Percentiles rank a stretch among this genome's conserved stretches.
Evolutionary conservation across 2,329 filamentous ascomycete species (phyloP).

Genomic region (Dothistroma pini): DNA sequence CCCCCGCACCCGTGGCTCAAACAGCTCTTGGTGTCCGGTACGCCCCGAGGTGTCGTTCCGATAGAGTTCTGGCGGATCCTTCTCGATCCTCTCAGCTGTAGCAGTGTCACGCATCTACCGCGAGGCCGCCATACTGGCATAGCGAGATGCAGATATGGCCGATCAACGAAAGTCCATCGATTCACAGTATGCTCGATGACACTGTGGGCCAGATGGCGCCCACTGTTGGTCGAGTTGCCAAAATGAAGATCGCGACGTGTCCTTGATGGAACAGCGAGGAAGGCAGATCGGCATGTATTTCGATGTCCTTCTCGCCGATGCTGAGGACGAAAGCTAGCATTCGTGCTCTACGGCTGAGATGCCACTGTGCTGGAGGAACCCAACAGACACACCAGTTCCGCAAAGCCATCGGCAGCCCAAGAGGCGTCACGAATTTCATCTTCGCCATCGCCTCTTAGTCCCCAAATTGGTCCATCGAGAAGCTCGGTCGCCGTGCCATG

Average conservation of each 20-base stretch:
- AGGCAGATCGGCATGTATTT: too few species aligned
- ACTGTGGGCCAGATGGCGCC: too few species aligned
- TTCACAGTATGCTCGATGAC: too few species aligned
- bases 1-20: not conserved
- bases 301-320: too few species aligned
- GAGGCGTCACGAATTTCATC: not conserved
- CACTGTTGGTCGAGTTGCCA: too few species aligned
- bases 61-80: not conserved
- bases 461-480: conserved; percentile 32
- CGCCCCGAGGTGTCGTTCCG: not conserved
- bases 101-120: not conserved
- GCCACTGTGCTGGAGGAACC: not conserved
- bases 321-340: not conserved
- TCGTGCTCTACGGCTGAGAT: not conserved
- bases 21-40: not conserved
- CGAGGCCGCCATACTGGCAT: not conserved
- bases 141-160: not conserved
- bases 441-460: conserved; percentile 25
- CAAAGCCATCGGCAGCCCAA: too few species aligned
- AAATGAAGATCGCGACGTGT: too few species aligned
- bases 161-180: too few species aligned
- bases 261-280: too few species aligned
- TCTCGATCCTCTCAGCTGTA: not conserved
- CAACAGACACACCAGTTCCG: too few species aligned
- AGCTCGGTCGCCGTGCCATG: conserved; percentile 30